A percentile compares a stretch with the other conserved stretches of the same genome.
phyloP scores from a whole-genome alignment of 306 rosid genomes.

The Boehmeria nivea region DNA sequence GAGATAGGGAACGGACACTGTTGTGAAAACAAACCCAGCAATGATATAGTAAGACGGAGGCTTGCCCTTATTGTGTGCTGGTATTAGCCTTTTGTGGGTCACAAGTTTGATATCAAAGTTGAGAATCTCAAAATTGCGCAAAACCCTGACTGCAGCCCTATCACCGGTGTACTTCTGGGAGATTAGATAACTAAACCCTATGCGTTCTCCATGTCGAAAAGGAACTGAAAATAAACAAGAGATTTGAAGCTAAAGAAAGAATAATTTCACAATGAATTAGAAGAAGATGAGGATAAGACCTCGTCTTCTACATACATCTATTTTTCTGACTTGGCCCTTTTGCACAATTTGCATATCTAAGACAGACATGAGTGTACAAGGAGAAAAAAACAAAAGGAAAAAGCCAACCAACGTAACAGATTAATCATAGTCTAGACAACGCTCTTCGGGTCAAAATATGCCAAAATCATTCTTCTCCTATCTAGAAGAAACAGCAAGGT shows the following conservation, averaged over 20 bases:
- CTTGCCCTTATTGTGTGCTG: constrained; percentile 83
- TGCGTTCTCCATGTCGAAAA: constrained; percentile 95
- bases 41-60: constrained; percentile 94
- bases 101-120: constrained; percentile 54
- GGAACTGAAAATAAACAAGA: constrained; percentile 36
- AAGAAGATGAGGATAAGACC: too few relatives aligned
- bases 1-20: constrained; percentile 93
- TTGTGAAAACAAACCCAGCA: constrained; percentile 84
- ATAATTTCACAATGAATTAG: too few relatives aligned
- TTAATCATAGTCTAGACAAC: too few relatives aligned
- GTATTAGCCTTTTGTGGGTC: constrained; percentile 73
- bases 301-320: not conserved
- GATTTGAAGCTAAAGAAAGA: not conserved
- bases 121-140: constrained; percentile 53
- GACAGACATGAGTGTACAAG: too few relatives aligned
- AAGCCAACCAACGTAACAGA: too few relatives aligned
- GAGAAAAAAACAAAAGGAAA: too few relatives aligned
- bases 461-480: too few relatives aligned
- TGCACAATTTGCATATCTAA: not conserved
- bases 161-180: constrained; percentile 47
- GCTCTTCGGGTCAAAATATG: too few relatives aligned
- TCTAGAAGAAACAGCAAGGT: too few relatives aligned
- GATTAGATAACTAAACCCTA: constrained; percentile 75
- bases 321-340: not conserved
- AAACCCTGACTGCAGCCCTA: constrained; percentile 55